phyloP scores from a whole-genome alignment of 148 eudicot species.

The Rhododendron vialii region DNA sequence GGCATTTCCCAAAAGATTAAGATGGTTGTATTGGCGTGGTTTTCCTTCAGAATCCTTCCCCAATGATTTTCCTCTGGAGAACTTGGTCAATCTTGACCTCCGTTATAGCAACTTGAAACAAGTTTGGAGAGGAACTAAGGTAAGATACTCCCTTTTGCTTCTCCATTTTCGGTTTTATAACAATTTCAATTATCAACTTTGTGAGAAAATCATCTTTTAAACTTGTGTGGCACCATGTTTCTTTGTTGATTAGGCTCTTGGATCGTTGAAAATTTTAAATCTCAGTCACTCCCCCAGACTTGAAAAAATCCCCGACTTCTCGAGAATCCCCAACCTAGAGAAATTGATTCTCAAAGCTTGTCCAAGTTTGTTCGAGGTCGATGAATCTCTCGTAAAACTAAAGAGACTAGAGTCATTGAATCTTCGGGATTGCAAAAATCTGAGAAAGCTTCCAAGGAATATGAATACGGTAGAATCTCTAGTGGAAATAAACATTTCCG shows the following conservation, averaged over 20 bases:
- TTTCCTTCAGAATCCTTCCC: not conserved
- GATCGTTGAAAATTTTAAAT: not conserved
- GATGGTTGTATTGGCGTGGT: not conserved
- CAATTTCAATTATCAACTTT: not conserved
- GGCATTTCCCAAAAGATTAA: not conserved
- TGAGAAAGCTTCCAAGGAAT: not conserved
- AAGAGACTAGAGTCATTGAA: not conserved
- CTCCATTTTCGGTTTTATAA: not conserved
- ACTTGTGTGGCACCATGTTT: not conserved
- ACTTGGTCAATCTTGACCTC: not conserved
- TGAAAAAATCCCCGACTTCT: not conserved
- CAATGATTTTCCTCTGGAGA: not conserved
- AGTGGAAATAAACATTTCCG: not conserved
- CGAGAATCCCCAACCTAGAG: not conserved
- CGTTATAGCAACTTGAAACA: not conserved
- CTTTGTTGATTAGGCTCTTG: not conserved
- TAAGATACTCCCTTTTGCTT: not conserved
- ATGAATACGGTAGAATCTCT: not conserved
- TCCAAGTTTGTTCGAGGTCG: not conserved
- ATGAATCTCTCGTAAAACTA: not conserved
- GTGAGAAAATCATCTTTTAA: not conserved
- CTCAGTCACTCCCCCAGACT: not conserved
- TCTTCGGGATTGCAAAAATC: not conserved
- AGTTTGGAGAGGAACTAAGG: not conserved
- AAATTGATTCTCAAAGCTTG: not conserved